Conservation (phyloP, 345 rosid species). For the Eucalyptus regnans region DNA sequence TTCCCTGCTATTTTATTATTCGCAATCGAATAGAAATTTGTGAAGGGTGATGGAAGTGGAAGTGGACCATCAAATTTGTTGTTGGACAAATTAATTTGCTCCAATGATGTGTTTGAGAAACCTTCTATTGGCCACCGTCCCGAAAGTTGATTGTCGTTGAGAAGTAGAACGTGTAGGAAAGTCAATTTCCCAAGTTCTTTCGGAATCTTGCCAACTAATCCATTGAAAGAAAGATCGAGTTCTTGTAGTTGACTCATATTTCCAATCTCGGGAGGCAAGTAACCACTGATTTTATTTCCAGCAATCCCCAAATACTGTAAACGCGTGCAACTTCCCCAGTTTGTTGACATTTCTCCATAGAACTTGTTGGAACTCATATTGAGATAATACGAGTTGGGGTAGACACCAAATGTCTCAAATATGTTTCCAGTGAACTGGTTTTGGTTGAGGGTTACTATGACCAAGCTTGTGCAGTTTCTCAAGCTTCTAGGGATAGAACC, state of each 20-base stretch:
- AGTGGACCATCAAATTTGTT: too few species aligned
- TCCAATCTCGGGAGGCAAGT: neutral
- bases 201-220: neutral
- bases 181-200: neutral
- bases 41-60: too few species aligned
- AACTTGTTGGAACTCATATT: conserved; percentile 16
- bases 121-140: neutral
- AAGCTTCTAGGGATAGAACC: conserved; percentile 4
- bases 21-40: too few species aligned
- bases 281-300: neutral
- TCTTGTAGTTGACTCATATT: neutral
- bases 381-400: neutral
- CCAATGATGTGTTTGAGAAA: too few species aligned
- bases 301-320: neutral
- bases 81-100: too few species aligned
- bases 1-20: too few species aligned
- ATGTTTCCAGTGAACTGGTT: conserved; percentile 11
- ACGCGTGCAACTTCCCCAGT: conserved; percentile 8
- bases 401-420: conserved; percentile 1
- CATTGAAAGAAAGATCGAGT: neutral
- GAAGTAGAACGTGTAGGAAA: neutral
- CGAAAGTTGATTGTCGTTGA: neutral
- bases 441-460: neutral
- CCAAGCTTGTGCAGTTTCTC: conserved; percentile 2
- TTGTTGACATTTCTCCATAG: conserved; percentile 11